Base-by-base conservation (phyloP, 1,284 basidiomycete genomes). In the Omphalotus olearius region DNA sequence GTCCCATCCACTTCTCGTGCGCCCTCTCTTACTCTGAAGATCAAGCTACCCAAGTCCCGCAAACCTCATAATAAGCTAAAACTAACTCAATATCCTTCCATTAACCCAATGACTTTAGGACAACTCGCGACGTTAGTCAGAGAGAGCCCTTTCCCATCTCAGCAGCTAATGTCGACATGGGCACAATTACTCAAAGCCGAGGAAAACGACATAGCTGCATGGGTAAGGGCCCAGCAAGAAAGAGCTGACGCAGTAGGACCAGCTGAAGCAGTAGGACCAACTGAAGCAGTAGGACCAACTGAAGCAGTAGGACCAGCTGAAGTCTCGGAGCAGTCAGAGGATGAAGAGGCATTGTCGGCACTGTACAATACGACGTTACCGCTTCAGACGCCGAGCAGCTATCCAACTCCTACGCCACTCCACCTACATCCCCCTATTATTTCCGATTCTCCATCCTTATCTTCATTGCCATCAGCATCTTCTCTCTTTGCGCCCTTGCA, bases 101-200 rank as follows among this genome's bases (percentile, higher is more conserved):
- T 49, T 16, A 49, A 33, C 14, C 25, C 25, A 2, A 33, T 26
- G 28, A 14, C 38, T 7, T 38, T 67, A 2, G 46, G 59, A 33
- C 56, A 63, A 47, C 57, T 73, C n/a, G 41, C 49, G 10, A 58
- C 59, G 6, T 58, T 73, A 1, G 54, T 59, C 10, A 48, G 61
- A 30, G 52, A 45, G 5, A 59, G 60, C 7, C 57, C 57, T 10
- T 57, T 62, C 44, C 67, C 69, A n/a, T 44, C 62, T 10, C 44
- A 50, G 0, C 57, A 62, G n/a, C 48, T 69, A 18, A 59, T 72
- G 6, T 48, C 43, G 13, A 60, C 65, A 0, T 73, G 70, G 69
- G 66, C 70, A 9, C 53, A 52, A 3, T 54, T 73, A 6, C 54
- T 70, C 3, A 50, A 58, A n/a, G 59, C 63, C 1, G 54, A 50